Base-by-base conservation (phyloP, 352 stramenopile species). In the Phytophthora brassicae region DNA sequence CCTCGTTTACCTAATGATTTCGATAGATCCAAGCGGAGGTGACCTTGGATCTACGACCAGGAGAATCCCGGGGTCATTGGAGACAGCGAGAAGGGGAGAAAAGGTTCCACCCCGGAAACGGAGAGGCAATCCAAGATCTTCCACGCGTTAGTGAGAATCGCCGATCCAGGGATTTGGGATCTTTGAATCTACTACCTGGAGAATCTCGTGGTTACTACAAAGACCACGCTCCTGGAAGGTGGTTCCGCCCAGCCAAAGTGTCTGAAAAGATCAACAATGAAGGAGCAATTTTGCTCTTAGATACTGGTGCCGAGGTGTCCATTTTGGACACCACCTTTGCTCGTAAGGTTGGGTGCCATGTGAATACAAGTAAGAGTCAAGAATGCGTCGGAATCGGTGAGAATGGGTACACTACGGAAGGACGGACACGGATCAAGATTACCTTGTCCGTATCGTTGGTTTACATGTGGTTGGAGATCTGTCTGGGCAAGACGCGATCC, bases 241-340 rank as follows among this genome's bases (percentile, higher is more conserved):
- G 26, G 22, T 60, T 67, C 26, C 35, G 38, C 0, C 60, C 70
- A 33, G 63, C 56, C n/a, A 74, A 41, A 23, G 23, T 36, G 33
- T 45, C 16, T 24, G 28, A 28, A 0, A 60, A 72, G 44, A 56
- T 67, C 14, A 22, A 72, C 36, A 56, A 74, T 41, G 19, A 35
- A 16, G 17, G 42, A 8, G 61, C 65, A n/a, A 54, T 46, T 19
- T 22, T 72, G 12, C 38, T 78, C 14, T 51, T 72, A 23, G 65
- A 78, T 24, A 68, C 62, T n/a, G 50, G 56, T 20, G 56, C 50
- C 51, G 55, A n/a, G n/a, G n/a, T n/a, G n/a, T n/a, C n/a, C n/a
- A n/a, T n/a, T n/a, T n/a, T n/a, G n/a, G n/a, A n/a, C n/a, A n/a
- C n/a, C n/a, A n/a, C n/a, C n/a, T n/a, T n/a, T n/a, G n/a, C n/a